Evolutionary conservation across 1,139 yeast species (phyloP).

Genomic region (Yarrowia galli): DNA sequence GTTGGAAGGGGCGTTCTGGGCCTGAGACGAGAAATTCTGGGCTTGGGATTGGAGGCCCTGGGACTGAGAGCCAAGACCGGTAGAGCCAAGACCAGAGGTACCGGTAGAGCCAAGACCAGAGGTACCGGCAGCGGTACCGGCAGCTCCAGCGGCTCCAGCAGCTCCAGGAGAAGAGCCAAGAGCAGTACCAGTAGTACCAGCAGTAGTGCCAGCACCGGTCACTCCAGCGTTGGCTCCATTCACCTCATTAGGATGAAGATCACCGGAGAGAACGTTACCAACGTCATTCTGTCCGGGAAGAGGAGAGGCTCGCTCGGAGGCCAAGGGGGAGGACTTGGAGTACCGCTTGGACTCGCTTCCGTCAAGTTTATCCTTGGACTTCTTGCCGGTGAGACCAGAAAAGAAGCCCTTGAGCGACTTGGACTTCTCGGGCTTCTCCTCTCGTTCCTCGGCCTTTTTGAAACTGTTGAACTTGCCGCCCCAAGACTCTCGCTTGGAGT

Average conservation of each 20-base stretch:
- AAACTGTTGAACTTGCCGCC: conserved; percentile 33
- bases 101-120: not conserved
- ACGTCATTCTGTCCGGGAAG: not conserved
- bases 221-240: not conserved
- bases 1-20: not conserved
- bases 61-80: not conserved
- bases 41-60: not conserved
- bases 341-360: conserved; percentile 3
- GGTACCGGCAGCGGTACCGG: not conserved
- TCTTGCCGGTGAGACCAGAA: conserved; percentile 20
- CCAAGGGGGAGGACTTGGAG: not conserved
- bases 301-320: not conserved
- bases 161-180: too few species aligned
- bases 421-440: conserved; percentile 16
- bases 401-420: conserved; percentile 36
- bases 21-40: not conserved
- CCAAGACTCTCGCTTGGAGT: conserved; percentile 24
- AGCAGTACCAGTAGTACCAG: not conserved
- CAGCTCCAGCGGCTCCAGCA: conserved; percentile 3
- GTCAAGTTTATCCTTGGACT: conserved; percentile 8
- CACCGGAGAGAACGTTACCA: conserved; percentile 6
- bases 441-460: conserved; percentile 6
- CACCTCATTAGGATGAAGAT: not conserved
- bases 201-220: not conserved
- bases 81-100: not conserved